Evolutionary conservation across 495 filamentous ascomycete species (phyloP), one percentile per base, ranked within the genome.

Genomic region (Neurospora sp.): DNA sequence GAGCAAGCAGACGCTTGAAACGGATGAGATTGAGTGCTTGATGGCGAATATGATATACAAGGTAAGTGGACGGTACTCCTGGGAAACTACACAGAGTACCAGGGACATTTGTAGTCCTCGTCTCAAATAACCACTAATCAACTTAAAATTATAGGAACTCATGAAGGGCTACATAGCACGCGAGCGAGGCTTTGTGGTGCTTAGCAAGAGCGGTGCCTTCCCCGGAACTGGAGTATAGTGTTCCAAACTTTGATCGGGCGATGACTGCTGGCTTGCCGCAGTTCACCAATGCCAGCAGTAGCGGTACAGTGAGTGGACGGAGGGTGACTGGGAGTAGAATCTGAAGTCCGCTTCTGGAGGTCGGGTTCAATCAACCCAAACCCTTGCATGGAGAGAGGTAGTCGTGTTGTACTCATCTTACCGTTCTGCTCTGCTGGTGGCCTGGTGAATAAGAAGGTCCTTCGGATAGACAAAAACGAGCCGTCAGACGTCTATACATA

Each of bases 121-220:
- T 27, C 0, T 59, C 10, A 12, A 14, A 14, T 7, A 2, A 3
- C 8, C 14, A 65, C 6, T 65, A 18, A 65, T 35, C 27, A 18
- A 65, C 31, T 18, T 22, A 14, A 3, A 14, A 6, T 35, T 65
- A 3, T 35, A 99, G 93, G 91, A 92, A 71, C 86, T 96, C 16
- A 97, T 98, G 91, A 99, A 98, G 83, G 96, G 96, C 70, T 99
- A 99, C 83, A 98, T 99, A 74, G 89, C 93, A 39, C 93, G 94
- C 72, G 94, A 97, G 70, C 89, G 90, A 68, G 92, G 92, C 71
- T 93, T 91, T 70, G 90, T 98, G 22, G 96, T 99, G 39, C 83
- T 99, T 72, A 97, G 92, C 81, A 97, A 97, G 80, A 89, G 83
- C 31, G 93, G 93, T 59, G 94, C 95, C 4, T 99, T 99, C 79